Percentiles rank a stretch among this genome's conserved stretches.
These are phyloP conservation scores for Oryza glumipatula DNA, from an alignment of 176 grass and related monocot genomes.

Conservation along the genomic window DNA sequence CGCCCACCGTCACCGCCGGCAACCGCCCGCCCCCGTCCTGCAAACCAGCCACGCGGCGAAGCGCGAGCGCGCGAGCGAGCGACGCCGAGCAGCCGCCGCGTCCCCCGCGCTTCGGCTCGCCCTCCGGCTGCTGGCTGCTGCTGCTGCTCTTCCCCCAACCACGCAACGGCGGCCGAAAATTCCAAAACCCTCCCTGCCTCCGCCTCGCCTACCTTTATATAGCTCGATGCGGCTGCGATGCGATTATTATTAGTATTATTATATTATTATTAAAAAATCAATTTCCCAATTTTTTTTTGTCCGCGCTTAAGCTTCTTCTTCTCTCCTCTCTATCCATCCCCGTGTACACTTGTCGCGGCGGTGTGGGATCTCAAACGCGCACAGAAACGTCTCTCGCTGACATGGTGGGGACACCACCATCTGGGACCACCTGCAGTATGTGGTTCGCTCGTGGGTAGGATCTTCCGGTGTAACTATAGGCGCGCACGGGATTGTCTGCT, in stretches of 20 bases:
- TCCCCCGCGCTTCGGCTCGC: conserved; percentile 32
- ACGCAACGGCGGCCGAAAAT: conserved; percentile 52
- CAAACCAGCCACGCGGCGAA: conserved; percentile 33
- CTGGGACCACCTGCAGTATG: not conserved
- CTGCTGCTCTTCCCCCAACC: conserved; percentile 6
- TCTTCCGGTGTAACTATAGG: conserved; percentile 7
- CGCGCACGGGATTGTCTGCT: conserved; percentile 6
- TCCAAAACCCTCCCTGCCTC: conserved; percentile 51
- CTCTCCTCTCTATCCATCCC: conserved; percentile 33
- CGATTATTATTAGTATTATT: not conserved
- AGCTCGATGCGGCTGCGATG: conserved; percentile 34
- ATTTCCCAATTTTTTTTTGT: conserved; percentile 13
- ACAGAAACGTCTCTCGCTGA: not conserved
- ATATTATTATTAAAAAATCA: not conserved
- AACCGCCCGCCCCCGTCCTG: conserved; percentile 19
- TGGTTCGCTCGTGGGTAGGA: not conserved
- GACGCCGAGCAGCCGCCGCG: conserved; percentile 18
- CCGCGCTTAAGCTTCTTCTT: conserved; percentile 32
- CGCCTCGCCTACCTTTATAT: conserved; percentile 45
- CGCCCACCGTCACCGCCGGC: conserved; percentile 10
- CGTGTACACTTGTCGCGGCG: conserved; percentile 43
- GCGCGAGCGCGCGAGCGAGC: not conserved
- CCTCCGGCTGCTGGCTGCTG: conserved; percentile 1
- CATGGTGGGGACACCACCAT: not conserved
- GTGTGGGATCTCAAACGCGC: conserved; percentile 5